These are phyloP conservation scores for Acanthamoeba castellanii DNA, from an alignment of 208 protist species.

Conservation along the genomic window DNA sequence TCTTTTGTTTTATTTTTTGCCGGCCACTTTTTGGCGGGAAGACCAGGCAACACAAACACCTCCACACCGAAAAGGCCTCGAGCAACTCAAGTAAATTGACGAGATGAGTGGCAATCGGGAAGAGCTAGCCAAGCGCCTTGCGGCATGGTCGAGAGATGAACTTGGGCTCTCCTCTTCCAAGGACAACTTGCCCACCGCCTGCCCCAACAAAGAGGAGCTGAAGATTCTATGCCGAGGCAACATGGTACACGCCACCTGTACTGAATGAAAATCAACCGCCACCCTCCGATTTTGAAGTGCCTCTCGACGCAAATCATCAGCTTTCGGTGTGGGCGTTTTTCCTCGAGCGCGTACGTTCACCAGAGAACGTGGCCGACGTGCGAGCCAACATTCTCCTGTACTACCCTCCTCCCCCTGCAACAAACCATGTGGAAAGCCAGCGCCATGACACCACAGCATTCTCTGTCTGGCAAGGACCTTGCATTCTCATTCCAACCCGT, in stretches of 20 bases:
- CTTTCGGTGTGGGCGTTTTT: constrained; percentile 21
- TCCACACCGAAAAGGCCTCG: too few species aligned
- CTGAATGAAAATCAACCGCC: not conserved
- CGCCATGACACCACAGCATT: too few species aligned
- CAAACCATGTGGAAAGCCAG: not conserved
- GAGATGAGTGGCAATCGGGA: not conserved
- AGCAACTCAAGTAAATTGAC: too few species aligned
- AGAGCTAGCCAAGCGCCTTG: not conserved
- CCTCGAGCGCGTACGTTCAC: constrained; percentile 19
- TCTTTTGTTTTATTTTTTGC: not conserved
- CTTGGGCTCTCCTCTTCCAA: not conserved
- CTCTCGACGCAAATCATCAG: not conserved
- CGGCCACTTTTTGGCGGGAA: not conserved
- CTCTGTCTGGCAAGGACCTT: too few species aligned
- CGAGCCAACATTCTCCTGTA: constrained; percentile 4
- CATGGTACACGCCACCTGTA: not conserved
- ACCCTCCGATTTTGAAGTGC: too few species aligned
- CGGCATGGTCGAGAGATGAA: not conserved
- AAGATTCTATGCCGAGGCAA: constrained; percentile 22
- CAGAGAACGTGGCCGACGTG: not conserved
- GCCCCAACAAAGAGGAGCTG: not conserved
- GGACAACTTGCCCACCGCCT: not conserved
- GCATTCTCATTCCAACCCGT: not conserved
- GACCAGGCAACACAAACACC: too few species aligned
- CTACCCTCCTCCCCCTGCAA: not conserved